Evolutionary conservation across 2,329 filamentous ascomycete species (phyloP), one percentile per base, ranked within the genome.

Genomic region (Ascocoryne sarcoides): DNA sequence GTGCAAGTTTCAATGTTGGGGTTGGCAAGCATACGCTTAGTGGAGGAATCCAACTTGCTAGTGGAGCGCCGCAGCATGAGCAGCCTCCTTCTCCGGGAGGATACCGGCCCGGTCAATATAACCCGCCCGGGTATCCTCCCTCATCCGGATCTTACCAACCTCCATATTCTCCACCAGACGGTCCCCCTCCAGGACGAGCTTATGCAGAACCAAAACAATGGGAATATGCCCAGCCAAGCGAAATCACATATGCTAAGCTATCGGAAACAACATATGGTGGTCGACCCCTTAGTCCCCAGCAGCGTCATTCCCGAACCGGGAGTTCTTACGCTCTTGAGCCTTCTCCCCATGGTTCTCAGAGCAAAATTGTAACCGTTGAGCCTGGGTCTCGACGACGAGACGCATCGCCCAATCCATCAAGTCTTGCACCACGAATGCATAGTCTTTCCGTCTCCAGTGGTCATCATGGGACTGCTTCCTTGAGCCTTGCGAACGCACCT

Each of bases 401-500:
- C 17, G 23, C 50, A 12, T 53, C 57, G 9, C 52, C 52, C 4
- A 40, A 37, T 10, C 47, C 50, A 1, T 46, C 37, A 17, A 42
- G 47, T n/a, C 43, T 60, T 34, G 44, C 43, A 10, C 48, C 53
- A 28, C 43, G 55, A 37, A 56, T 60, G 52, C 49, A 55, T 28
- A 51, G 50, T 12, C 49, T 60, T 4, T 55, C 51, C 9, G 52
- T 59, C 4, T 58, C 47, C 4, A 54, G 53, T 4, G 50, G 50
- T 2, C 53, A 53, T 23, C 53, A 56, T 28, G 49, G 46, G 4
- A 45, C 47, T 12, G 51, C 51, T n/a, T 15, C 14, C 7, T 14
- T 33, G 28, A 56, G 50, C 10, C 60, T 78, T 2, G 65, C 73
- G 2, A 65, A 67, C 16, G 73, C 86, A 2, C 86, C 88, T 0